Percentiles rank a stretch among this genome's conserved stretches.
Conservation (phyloP, 2,329 filamentous ascomycete species). For the Penicillium crustosum region DNA sequence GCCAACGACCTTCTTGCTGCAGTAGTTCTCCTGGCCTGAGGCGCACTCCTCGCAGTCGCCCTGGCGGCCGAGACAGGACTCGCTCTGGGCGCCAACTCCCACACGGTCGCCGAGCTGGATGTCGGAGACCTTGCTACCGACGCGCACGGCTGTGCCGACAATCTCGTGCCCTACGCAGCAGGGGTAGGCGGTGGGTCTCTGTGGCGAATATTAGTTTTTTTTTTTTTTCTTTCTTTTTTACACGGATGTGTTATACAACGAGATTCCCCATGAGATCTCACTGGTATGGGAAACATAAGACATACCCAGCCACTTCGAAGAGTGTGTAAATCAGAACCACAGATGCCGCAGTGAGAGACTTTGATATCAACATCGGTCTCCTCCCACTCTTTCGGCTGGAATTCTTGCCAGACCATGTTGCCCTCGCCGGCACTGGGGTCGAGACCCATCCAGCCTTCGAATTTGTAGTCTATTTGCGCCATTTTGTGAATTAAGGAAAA, state of each 20-base stretch:
- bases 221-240: neutral
- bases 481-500: slow-evolving; percentile 10
- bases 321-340: slow-evolving; percentile 61
- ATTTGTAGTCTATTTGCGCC: slow-evolving; percentile 47
- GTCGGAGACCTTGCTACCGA: slow-evolving; percentile 48
- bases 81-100: slow-evolving; percentile 62
- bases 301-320: slow-evolving; percentile 51
- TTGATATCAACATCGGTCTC: slow-evolving; percentile 66
- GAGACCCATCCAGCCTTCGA: slow-evolving; percentile 59
- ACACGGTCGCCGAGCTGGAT: slow-evolving; percentile 39
- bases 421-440: slow-evolving; percentile 51
- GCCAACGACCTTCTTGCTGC: slow-evolving; percentile 30
- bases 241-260: neutral
- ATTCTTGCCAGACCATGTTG: slow-evolving; percentile 57
- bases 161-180: slow-evolving; percentile 66
- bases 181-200: slow-evolving; percentile 40
- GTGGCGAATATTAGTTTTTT: slow-evolving; percentile 1
- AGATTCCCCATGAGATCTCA: neutral
- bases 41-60: slow-evolving; percentile 56
- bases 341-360: slow-evolving; percentile 64
- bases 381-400: slow-evolving; percentile 64
- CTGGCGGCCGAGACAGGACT: slow-evolving; percentile 50
- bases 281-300: neutral
- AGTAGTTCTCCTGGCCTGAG: slow-evolving; percentile 42
- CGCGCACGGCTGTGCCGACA: slow-evolving; percentile 59